Base-by-base conservation (phyloP, 1,284 basidiomycete genomes). In the Xanthoconium separans region DNA sequence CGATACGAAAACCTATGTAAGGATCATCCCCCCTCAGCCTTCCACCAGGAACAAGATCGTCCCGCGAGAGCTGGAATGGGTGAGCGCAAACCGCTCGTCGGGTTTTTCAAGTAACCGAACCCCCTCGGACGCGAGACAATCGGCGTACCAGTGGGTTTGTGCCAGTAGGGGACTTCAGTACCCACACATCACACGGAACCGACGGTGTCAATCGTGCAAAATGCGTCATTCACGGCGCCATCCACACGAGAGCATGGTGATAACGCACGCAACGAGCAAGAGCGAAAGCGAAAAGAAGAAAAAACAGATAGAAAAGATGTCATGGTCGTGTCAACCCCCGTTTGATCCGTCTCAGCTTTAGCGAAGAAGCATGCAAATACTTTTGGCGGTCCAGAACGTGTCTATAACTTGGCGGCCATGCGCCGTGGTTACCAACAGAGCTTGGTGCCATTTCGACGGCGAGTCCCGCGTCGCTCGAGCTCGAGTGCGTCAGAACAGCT, bases 21-120 rank as follows among this genome's bases (percentile, higher is more conserved):
- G 22, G 53, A 60, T 61, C 29, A 47, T 47, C 58, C 40, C 22
- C 34, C 33, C 16, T 36, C 24, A 36, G 27, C 27, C 46, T 22
- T 37, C 16, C 22, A 6, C 44, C 31, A 48, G 58, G 47, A 16
- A 60, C 55, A 15, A 22, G 59, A 61, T 63, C 31, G 34, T 47
- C 56, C 58, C 59, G 50, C 40, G 47, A 42, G 31, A 20, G 13
- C 31, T 24, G 15, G 37, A 39, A 22, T 9, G 13, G 34, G 5
- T 15, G 27, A 33, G 18, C 31, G 33, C n/a, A 8, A 30, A 18
- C 15, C 42, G 15, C 22, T 39, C 3, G 43, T 31, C 53, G n/a
- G 18, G 6, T 39, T 10, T 6, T 15, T 53, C 58, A 36, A 44
- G 48, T 54, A 16, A 13, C 58, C 48, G 60, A 61, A 15, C n/a